These are phyloP conservation scores for Pseudozyma tsukubaensis DNA, from an alignment of 1,284 basidiomycete species.

Conservation along the genomic window DNA sequence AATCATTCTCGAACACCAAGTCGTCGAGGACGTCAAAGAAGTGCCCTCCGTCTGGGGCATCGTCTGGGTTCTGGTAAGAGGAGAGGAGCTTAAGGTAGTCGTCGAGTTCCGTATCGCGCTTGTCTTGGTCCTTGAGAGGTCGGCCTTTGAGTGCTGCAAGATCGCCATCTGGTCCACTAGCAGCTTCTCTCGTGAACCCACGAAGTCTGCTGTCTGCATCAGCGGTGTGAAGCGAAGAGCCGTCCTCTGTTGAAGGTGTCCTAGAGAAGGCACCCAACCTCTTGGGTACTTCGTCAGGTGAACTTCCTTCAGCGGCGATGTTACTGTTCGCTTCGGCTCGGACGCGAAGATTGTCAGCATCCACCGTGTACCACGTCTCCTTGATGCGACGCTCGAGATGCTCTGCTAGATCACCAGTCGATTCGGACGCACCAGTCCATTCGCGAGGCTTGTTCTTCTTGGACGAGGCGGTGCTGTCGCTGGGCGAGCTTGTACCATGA, in stretches of 20 bases:
- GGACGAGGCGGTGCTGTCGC: constrained; percentile 9
- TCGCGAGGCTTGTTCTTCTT: constrained; percentile 22
- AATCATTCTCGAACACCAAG: constrained; percentile 35
- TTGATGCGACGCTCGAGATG: constrained; percentile 37
- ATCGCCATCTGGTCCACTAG: constrained; percentile 4
- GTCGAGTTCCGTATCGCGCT: constrained; percentile 31
- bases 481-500: constrained; percentile 13
- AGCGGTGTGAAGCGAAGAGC: constrained; percentile 20
- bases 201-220: constrained; percentile 1
- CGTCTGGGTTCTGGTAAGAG: constrained; percentile 46
- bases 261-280: constrained; percentile 3
- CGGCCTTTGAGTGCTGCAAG: not conserved
- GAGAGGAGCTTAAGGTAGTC: constrained; percentile 45
- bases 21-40: constrained; percentile 50
- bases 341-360: constrained; percentile 13
- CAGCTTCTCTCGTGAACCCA: not conserved
- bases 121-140: constrained; percentile 4
- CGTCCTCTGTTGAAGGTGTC: constrained; percentile 31
- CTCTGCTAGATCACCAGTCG: constrained; percentile 40
- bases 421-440: constrained; percentile 47
- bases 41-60: constrained; percentile 34
- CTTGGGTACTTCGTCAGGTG: constrained; percentile 1
- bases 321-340: constrained; percentile 21
- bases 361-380: constrained; percentile 44
- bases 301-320: constrained; percentile 13